Conservation (phyloP, 2,329 filamentous ascomycete genomes). For the Aspergillus luchuensis region DNA sequence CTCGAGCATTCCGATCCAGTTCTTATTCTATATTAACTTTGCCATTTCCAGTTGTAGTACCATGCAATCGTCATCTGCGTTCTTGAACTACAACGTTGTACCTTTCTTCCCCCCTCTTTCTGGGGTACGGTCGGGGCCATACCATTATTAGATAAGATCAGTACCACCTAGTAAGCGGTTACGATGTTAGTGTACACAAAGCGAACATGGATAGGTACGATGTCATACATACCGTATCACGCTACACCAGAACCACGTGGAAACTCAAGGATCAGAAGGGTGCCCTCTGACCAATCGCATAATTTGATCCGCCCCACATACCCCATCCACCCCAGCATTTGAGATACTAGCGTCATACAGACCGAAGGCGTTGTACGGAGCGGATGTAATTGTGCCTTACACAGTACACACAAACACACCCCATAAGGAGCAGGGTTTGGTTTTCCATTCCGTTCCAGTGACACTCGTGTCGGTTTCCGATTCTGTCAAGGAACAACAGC, state of each 20-base stretch:
- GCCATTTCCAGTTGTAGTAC: background rate
- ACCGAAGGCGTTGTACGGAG: background rate
- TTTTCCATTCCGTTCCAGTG: background rate
- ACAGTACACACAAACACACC: too few relatives aligned
- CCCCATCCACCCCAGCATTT: slow-evolving; percentile 18
- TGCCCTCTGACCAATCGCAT: slow-evolving; percentile 18
- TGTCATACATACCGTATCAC: slow-evolving; percentile 14
- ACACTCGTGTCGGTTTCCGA: slow-evolving; percentile 1
- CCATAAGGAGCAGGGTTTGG: background rate
- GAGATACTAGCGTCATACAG: slow-evolving; percentile 17
- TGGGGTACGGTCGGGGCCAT: background rate
- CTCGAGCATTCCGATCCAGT: background rate
- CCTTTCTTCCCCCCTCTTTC: background rate
- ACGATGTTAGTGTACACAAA: background rate
- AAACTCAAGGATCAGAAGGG: slow-evolving; percentile 21
- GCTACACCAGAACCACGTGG: slow-evolving; percentile 25
- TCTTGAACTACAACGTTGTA: background rate
- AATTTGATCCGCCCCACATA: slow-evolving; percentile 16
- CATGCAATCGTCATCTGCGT: slow-evolving; percentile 2
- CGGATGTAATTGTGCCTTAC: background rate
- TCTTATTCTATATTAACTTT: slow-evolving; percentile 15
- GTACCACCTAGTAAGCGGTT: background rate
- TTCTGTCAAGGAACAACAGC: background rate
- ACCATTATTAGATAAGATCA: background rate
- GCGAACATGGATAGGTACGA: slow-evolving; percentile 6